A percentile compares a stretch with the other conserved stretches of the same genome.
These are phyloP conservation scores for Chalara sp. DNA, from an alignment of 2,329 filamentous ascomycete genomes.

Conservation along the genomic window DNA sequence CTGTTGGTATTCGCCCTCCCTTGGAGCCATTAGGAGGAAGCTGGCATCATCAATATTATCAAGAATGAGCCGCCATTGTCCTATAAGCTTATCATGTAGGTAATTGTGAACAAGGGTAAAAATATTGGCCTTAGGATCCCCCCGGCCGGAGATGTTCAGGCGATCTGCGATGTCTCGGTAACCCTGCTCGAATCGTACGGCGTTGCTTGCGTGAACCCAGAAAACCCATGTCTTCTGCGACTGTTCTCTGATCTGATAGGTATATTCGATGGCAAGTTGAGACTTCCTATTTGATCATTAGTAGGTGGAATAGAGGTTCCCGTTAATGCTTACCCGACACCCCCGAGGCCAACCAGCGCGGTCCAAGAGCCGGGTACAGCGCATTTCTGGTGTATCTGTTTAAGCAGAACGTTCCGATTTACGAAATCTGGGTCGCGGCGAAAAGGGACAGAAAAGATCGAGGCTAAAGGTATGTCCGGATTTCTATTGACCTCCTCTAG, in stretches of 20 bases:
- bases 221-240: slow-evolving; percentile 25
- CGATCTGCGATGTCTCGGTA: slow-evolving; percentile 28
- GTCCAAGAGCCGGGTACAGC: background rate
- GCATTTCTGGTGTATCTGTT: background rate
- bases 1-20: background rate
- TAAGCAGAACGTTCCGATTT: background rate
- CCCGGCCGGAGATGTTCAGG: slow-evolving; percentile 24
- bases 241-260: slow-evolving; percentile 21
- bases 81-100: slow-evolving; percentile 18
- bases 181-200: slow-evolving; percentile 28
- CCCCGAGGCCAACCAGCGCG: background rate
- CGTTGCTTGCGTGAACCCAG: slow-evolving; percentile 31
- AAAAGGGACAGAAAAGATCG: slow-evolving; percentile 9
- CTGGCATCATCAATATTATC: slow-evolving; percentile 28
- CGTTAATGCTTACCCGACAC: slow-evolving; percentile 10
- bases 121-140: slow-evolving; percentile 27
- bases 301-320: background rate
- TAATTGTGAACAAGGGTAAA: slow-evolving; percentile 27
- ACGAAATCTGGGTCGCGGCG: slow-evolving; percentile 9
- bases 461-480: background rate
- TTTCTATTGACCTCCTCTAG: slow-evolving; percentile 25
- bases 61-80: slow-evolving; percentile 29
- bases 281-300: slow-evolving; percentile 3
- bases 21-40: slow-evolving; percentile 9
- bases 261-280: slow-evolving; percentile 28